Evolutionary conservation across 495 filamentous ascomycete species (phyloP).

Genomic region (Podospora pseudopauciseta): DNA sequence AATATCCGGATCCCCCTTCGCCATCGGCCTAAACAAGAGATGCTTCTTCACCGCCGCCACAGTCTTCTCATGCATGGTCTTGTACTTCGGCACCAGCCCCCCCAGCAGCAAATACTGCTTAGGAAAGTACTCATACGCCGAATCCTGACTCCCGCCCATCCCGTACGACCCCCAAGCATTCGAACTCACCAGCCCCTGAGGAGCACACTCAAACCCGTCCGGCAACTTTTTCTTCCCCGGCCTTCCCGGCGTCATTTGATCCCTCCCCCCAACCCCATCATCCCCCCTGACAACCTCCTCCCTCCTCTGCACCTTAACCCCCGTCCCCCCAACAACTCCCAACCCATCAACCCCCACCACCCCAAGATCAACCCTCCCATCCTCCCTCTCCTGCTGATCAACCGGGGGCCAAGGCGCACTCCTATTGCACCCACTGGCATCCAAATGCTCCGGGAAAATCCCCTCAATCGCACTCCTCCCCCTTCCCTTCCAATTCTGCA

Average conservation of each 20-base stretch:
- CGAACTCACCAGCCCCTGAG: constrained; percentile 47
- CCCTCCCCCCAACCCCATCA: constrained; percentile 3
- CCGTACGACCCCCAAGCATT: constrained; percentile 41
- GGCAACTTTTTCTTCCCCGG: constrained; percentile 20
- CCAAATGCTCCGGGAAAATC: constrained; percentile 76
- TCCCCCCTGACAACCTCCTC: neutral
- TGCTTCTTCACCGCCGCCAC: constrained; percentile 67
- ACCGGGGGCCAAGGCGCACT: constrained; percentile 32
- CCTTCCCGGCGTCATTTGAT: neutral
- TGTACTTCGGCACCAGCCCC: constrained; percentile 76
- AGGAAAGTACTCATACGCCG: constrained; percentile 91
- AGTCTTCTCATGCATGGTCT: constrained; percentile 70
- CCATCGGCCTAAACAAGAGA: constrained; percentile 84
- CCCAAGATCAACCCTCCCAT: constrained; percentile 24
- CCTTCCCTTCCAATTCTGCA: constrained; percentile 51
- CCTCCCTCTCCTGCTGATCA: constrained; percentile 15
- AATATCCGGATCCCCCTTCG: constrained; percentile 67
- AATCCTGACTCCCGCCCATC: constrained; percentile 83
- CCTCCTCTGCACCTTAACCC: neutral
- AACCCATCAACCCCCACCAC: neutral
- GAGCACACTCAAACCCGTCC: constrained; percentile 47
- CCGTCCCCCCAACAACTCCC: neutral
- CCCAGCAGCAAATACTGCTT: constrained; percentile 80
- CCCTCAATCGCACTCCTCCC: constrained; percentile 70
- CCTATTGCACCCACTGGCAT: constrained; percentile 61